phyloP scores from a whole-genome alignment of 1,139 yeast species.

The Suhomyces wounanorum region DNA sequence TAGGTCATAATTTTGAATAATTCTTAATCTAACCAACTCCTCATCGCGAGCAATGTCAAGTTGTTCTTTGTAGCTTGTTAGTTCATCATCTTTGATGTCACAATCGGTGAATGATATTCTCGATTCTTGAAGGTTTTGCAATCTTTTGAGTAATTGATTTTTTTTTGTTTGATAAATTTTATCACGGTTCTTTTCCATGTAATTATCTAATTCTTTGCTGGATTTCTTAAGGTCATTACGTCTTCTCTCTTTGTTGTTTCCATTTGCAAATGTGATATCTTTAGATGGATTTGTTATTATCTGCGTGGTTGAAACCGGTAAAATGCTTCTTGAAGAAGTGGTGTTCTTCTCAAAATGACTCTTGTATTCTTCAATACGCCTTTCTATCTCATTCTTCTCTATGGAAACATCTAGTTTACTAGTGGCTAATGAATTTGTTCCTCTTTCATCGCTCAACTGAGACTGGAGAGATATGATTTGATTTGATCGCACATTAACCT shows the following conservation, averaged over 20 bases:
- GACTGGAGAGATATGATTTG: conserved; percentile 4
- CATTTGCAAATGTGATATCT: conserved; percentile 29
- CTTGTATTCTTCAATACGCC: neutral
- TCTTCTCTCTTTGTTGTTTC: conserved; percentile 29
- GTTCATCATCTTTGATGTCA: conserved; percentile 33
- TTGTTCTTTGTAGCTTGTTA: conserved; percentile 33
- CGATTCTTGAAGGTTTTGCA: conserved; percentile 30
- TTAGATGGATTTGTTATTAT: conserved; percentile 16
- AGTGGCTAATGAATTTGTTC: neutral
- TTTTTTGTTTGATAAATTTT: conserved; percentile 27
- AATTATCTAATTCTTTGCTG: conserved; percentile 21
- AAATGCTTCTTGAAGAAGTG: neutral
- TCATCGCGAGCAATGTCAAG: conserved; percentile 40
- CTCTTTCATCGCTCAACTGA: conserved; percentile 4
- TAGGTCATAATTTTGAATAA: conserved; percentile 38
- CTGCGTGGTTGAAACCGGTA: conserved; percentile 8
- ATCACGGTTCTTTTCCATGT: conserved; percentile 19
- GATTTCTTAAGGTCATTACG: conserved; percentile 24
- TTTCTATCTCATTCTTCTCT: neutral
- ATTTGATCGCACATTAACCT: conserved; percentile 1
- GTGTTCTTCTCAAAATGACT: neutral
- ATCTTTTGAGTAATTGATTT: conserved; percentile 26
- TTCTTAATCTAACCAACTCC: conserved; percentile 37
- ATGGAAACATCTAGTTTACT: neutral
- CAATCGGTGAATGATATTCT: conserved; percentile 26